A percentile compares a stretch with the other conserved stretches of the same genome.
These are phyloP conservation scores for Dendrobium huoshanense DNA, from an alignment of 106 monocot genomes.

Conservation along the genomic window DNA sequence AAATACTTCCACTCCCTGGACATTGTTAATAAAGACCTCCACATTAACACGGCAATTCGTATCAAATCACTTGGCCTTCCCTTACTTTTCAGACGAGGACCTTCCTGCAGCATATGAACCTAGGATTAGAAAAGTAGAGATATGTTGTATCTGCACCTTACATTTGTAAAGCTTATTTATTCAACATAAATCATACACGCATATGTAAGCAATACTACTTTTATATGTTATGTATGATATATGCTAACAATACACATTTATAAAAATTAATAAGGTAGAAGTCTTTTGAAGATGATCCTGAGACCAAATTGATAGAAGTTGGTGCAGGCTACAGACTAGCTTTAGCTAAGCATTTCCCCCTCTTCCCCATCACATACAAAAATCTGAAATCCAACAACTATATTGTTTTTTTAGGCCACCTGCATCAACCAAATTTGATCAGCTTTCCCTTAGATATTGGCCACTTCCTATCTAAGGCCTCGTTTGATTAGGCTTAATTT, in stretches of 20 bases:
- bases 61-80: slow-evolving; percentile 61
- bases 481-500: too few relatives aligned
- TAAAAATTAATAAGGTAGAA: neutral
- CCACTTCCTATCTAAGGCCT: neutral
- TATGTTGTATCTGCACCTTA: neutral
- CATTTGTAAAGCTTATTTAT: neutral
- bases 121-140: slow-evolving; percentile 2
- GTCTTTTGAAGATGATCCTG: neutral
- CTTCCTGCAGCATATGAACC: slow-evolving; percentile 56
- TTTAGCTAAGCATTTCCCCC: too few relatives aligned
- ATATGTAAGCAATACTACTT: neutral
- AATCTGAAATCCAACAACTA: neutral
- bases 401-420: neutral
- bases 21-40: slow-evolving; percentile 88
- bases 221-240: neutral
- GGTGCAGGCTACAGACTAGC: neutral
- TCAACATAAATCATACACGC: neutral
- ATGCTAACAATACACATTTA: neutral
- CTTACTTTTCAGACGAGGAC: slow-evolving; percentile 69
- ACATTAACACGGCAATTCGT: slow-evolving; percentile 66
- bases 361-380: neutral
- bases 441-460: neutral
- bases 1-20: slow-evolving; percentile 93
- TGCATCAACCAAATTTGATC: neutral
- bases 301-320: neutral